Evolutionary conservation across 441 rosid genomes (phyloP), one percentile per base, ranked within the genome.

Genomic region (Erodium chrysanthum): DNA sequence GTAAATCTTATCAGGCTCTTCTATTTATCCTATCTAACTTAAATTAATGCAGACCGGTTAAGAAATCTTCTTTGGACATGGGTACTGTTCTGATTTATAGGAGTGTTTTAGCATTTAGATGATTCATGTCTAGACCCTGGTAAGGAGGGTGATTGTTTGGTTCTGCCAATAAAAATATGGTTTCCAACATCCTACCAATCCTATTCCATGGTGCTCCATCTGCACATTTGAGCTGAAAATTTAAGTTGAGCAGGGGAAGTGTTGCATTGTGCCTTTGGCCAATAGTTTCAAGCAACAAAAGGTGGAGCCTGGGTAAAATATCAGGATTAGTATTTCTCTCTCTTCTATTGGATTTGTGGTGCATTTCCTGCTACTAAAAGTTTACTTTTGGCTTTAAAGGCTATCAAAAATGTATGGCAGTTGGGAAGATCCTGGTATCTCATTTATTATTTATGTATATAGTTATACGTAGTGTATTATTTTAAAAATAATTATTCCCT

Each of bases 391-490:
- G 86, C 81, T 79, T 78, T 73, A 72, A 82, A 81, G 91, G 94
- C 88, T 85, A 76, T 76, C 89, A 69, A 86, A 86, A 86, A 85
- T 80, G 77, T 78, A 77, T 78, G 73, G 85, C 33, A 71, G 74
- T 85, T 85, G 83, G 73, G 88, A 86, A 84, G 92, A 78, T 76
- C 76, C 89, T 84, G 96, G 91, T 88, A 86, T 82, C 71, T 76
- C 70, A 79, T 78, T 68, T 71, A 68, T 82, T 75, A 73, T 76
- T 75, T 70, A 29, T 29, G 64, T 74, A 75, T 79, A 66, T 80
- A 52, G 9, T 52, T 52, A 52, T 52, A 52, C 7, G n/a, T 7
- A 17, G 2, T 69, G 77, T 70, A 66, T 74, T 54, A 67, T 40
- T 78, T 79, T 65, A 70, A 82, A 84, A 77, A 66, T 52, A 76